phyloP scores from a whole-genome alignment of 2,329 filamentous ascomycete genomes.

The Hymenoscyphus salicellus region DNA sequence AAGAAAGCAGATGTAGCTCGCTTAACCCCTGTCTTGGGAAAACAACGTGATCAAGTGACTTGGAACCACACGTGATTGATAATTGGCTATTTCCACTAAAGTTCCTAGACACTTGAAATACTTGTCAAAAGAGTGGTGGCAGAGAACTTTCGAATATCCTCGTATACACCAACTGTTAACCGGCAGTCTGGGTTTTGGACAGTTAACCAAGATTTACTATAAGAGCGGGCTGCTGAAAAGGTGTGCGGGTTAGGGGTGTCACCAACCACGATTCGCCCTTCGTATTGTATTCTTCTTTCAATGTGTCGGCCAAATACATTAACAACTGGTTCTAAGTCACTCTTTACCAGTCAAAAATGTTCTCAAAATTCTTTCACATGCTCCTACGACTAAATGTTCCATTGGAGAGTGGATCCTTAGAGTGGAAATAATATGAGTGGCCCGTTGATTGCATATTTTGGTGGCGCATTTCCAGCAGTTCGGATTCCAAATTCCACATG shows the following conservation, averaged over 20 bases:
- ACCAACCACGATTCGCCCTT: neutral
- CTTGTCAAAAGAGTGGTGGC: too few relatives aligned
- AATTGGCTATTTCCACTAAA: too few relatives aligned
- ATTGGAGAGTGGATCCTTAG: too few relatives aligned
- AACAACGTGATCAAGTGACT: neutral
- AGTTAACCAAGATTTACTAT: neutral
- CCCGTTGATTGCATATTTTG: neutral
- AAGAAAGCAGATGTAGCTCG: neutral
- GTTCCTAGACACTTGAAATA: too few relatives aligned
- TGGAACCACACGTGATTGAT: neutral
- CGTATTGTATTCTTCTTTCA: neutral
- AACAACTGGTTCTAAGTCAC: too few relatives aligned
- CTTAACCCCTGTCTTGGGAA: neutral
- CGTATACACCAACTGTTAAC: neutral
- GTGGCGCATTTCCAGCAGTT: neutral
- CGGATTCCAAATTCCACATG: neutral
- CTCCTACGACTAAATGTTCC: too few relatives aligned
- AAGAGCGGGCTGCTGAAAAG: neutral
- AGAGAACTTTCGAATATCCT: too few relatives aligned
- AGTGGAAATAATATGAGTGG: too few relatives aligned
- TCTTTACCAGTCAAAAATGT: neutral
- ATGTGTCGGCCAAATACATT: neutral
- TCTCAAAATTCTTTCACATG: too few relatives aligned
- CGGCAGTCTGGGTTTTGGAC: neutral
- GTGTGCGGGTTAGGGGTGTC: neutral